Evolutionary conservation across 2,329 filamentous ascomycete species (phyloP), one percentile per base, ranked within the genome.

Genomic region (Cladophialophora yegresii): DNA sequence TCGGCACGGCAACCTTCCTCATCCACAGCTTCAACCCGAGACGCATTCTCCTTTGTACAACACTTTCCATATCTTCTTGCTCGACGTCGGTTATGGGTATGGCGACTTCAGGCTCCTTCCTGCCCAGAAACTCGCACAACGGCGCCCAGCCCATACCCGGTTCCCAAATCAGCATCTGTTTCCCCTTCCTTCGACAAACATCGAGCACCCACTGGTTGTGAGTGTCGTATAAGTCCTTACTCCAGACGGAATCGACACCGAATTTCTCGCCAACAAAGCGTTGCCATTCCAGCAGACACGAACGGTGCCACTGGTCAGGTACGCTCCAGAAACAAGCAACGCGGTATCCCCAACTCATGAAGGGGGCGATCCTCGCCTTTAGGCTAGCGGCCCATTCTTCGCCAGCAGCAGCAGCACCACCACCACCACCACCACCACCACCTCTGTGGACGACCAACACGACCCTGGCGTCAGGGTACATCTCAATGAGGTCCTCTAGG

Each of bases 391-490:
- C 71, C 80, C 79, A 81, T 12, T 70, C 71, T 20, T 76, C 71
- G 5, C 74, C 26, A 6, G 26, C 26, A 28, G 3, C 26, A 28
- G 74, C 26, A 6, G 26, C 26, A 28, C 26, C 26, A 28, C 26
- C 26, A 28, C 26, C 26, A 28, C 26, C 26, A 28, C 6, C 26
- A 28, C 3, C 26, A 28, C 26, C 67, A 57, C 80, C 77, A n/a
- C 74, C 68, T 6, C 73, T 45, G 54, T 70, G 65, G 26, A 64
- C 70, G 54, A 76, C 78, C 54, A 77, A 73, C 7, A 83, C 75
- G 1, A 83, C 78, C 58, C 77, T 78, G 8, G 80, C 81, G 22
- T 82, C 74, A 0, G 82, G 81, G 63, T 82, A 83, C 10, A 82
- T 63, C 61, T 79, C 75, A 57, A 82, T 67, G 26, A 83, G 71